Evolutionary conservation across 2,329 filamentous ascomycete genomes (phyloP).

Genomic region (Pestalotiopsis fici): DNA sequence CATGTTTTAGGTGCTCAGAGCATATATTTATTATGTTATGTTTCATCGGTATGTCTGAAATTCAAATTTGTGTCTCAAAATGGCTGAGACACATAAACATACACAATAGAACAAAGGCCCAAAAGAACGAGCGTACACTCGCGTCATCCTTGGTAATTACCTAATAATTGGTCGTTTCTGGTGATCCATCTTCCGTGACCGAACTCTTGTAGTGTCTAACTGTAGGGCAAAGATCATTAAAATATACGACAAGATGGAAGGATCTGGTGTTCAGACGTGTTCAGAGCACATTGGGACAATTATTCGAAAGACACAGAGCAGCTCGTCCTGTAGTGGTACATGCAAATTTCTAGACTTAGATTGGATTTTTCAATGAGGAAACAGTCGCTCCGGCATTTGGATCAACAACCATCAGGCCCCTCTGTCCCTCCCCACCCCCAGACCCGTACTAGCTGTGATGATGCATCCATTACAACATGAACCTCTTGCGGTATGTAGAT

Average conservation of each 20-base stretch:
- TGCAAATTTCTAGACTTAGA: neutral
- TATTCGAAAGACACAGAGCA: neutral
- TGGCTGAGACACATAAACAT: neutral
- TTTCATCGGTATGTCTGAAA: neutral
- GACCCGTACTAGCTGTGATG: no score
- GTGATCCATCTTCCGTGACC: neutral
- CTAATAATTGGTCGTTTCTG: neutral
- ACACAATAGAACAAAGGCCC: no score
- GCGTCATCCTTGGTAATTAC: no score
- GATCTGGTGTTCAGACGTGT: no score
- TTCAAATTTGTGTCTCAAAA: neutral
- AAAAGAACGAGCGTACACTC: no score
- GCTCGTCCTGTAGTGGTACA: neutral
- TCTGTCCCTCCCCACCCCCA: no score
- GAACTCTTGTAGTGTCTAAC: no score
- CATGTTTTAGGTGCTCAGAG: neutral
- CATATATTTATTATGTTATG: neutral
- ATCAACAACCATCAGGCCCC: neutral
- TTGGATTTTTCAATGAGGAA: neutral
- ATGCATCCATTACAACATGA: no score
- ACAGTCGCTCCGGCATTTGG: neutral
- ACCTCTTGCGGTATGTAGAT: no score
- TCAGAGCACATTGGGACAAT: no score
- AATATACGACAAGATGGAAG: no score
- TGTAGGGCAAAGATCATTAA: no score